Conservation (phyloP, 257 asterid species). For the Osmanthus fragrans region DNA sequence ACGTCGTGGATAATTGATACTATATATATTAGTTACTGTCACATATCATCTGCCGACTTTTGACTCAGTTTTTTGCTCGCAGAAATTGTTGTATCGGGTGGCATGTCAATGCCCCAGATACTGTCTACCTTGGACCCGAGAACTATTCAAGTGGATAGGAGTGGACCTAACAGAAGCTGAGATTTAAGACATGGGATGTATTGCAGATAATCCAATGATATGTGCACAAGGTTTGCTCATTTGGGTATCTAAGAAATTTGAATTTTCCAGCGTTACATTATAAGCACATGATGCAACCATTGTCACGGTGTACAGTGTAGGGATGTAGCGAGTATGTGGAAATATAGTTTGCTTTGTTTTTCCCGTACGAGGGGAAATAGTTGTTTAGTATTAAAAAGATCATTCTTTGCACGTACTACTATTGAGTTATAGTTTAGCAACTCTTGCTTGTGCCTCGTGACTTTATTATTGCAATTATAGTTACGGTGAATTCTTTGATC, state of each 20-base stretch:
- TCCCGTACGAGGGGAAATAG: constrained; percentile 10
- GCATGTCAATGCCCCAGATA: constrained; percentile 77
- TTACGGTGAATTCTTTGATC: not conserved
- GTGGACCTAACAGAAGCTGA: constrained; percentile 44
- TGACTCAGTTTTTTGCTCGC: constrained; percentile 27
- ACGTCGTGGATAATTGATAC: not conserved
- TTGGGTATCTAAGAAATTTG: constrained; percentile 11
- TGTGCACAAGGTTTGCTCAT: constrained; percentile 16
- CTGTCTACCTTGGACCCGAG: constrained; percentile 57
- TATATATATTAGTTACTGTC: not conserved
- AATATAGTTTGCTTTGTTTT: constrained; percentile 24
- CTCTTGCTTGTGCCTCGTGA: not conserved
- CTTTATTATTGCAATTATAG: not conserved
- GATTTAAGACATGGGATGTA: constrained; percentile 18
- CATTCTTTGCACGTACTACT: not conserved
- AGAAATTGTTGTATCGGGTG: constrained; percentile 75
- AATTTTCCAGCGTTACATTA: constrained; percentile 29
- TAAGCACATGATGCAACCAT: constrained; percentile 10
- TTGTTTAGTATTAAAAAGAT: constrained; percentile 2
- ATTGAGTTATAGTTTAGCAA: not conserved
- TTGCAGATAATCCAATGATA: constrained; percentile 20
- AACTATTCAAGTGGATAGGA: constrained; percentile 42
- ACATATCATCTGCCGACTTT: constrained; percentile 8
- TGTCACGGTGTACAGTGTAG: constrained; percentile 26
- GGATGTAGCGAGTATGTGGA: constrained; percentile 15